Percentiles rank a stretch among this genome's conserved stretches.
These are phyloP conservation scores for Melampsora americana DNA, from an alignment of 1,284 basidiomycete genomes.

Conservation along the genomic window DNA sequence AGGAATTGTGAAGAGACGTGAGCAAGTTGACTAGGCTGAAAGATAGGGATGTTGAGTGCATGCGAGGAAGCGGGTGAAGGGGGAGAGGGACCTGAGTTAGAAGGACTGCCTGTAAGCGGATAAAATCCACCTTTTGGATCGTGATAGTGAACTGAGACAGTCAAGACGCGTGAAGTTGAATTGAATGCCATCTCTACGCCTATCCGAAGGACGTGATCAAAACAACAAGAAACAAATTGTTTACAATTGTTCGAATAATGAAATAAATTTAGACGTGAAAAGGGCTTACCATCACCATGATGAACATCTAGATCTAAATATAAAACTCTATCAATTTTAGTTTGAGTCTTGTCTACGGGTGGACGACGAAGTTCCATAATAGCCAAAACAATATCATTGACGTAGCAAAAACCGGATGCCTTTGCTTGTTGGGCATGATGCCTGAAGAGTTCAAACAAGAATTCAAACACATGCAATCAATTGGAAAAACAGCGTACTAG, in stretches of 20 bases:
- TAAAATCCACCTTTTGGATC: constrained; percentile 70
- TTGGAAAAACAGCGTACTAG: constrained; percentile 4
- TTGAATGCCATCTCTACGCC: constrained; percentile 45
- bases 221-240: constrained; percentile 47
- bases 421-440: constrained; percentile 71
- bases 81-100: constrained; percentile 60
- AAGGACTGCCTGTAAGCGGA: constrained; percentile 57
- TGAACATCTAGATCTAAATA: constrained; percentile 90
- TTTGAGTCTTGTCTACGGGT: constrained; percentile 14
- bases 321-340: constrained; percentile 66
- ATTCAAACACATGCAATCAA: background rate
- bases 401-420: constrained; percentile 88
- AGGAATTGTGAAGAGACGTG: constrained; percentile 64
- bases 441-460: constrained; percentile 54
- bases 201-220: too few relatives aligned
- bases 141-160: constrained; percentile 59
- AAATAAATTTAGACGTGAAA: constrained; percentile 62
- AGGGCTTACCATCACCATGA: constrained; percentile 81
- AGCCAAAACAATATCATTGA: constrained; percentile 81
- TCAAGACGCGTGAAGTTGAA: constrained; percentile 59
- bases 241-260: constrained; percentile 59
- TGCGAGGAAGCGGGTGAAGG: constrained; percentile 42
- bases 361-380: constrained; percentile 56
- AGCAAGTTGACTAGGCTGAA: constrained; percentile 57
- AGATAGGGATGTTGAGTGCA: constrained; percentile 45